Evolutionary conservation across 257 asterid species (phyloP), one percentile per base, ranked within the genome.

Genomic region (Solanum boliviense): DNA sequence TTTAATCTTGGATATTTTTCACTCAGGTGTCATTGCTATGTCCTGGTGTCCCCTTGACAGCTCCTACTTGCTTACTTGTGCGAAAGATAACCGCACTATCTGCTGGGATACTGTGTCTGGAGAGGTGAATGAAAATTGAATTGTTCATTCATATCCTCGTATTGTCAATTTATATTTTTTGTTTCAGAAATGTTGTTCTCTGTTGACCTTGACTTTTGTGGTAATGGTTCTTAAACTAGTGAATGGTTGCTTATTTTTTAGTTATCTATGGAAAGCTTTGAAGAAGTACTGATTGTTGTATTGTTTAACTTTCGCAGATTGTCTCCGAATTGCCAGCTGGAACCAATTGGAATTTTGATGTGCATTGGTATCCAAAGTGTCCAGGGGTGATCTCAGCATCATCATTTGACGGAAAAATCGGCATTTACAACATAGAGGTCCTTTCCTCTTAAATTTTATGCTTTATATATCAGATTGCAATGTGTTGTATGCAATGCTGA

Each of bases 41-140:
- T 93, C 99, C 74, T 97, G 99, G 99, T 97, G 99, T 92, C 99
- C 99, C 15, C 87, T 91, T 87, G 99, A 97, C 87, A 96, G 97
- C 90, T 93, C 99, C 75, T 96, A 97, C 90, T 89, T 97, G 87
- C 96, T 97, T 90, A 96, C 99, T n/a, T 97, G 99, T 93, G 98
- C 98, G 83, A 97, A 97, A 88, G 99, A 97, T 91, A 97, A 95
- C 89, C 98, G 99, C 67, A 97, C 99, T n/a, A 94, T 97, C 89
- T 96, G 99, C 94, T 97, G 99, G 99, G 98, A 97, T 89, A 90
- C 96, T 44, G 85, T 52, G 65, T 92, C 98, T 91, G 99, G 98
- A 85, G 97, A 97, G 97, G 99, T 96, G 86, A 89, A 73, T 78
- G 82, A 85, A 86, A 46, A 9, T 48, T 48, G 25, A 29, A 35